Conservation (phyloP, 73 alveolate genomes). For the Paramecium primaurelia region DNA sequence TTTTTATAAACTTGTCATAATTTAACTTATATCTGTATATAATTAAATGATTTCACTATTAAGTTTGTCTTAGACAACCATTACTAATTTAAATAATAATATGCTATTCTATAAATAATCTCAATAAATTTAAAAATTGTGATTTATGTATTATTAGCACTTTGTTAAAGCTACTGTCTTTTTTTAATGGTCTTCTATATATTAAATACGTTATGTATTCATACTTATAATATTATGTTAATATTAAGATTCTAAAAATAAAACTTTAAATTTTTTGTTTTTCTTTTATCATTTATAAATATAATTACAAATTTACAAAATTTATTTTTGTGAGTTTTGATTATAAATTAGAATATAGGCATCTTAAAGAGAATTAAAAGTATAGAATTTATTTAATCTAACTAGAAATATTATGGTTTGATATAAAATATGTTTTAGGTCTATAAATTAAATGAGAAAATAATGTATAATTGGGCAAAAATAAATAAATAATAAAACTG, state of each 20-base stretch:
- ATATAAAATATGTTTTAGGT: not conserved
- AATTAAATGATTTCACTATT: conserved; percentile 94
- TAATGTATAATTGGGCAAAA: not conserved
- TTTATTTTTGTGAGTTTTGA: too few relatives aligned
- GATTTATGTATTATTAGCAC: not conserved
- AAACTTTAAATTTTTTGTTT: too few relatives aligned
- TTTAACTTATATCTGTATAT: conserved; percentile 97
- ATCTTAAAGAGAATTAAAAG: not conserved
- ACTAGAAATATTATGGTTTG: not conserved
- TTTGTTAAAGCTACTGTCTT: not conserved
- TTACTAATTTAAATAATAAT: conserved; percentile 91
- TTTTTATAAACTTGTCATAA: conserved; percentile 88
- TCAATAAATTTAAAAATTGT: not conserved
- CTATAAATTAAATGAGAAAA: too few relatives aligned
- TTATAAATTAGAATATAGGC: not conserved
- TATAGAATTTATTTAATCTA: not conserved
- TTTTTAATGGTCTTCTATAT: not conserved
- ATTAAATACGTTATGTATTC: not conserved
- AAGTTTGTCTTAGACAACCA: conserved; percentile 94
- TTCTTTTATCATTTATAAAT: not conserved
- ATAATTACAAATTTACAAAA: not conserved
- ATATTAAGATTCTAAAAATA: not conserved
- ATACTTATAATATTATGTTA: not conserved
- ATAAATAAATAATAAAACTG: too few relatives aligned
- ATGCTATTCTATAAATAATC: conserved; percentile 35